These are phyloP conservation scores for Dorcoceras hygrometricum DNA, from an alignment of 257 asterid genomes.

Conservation along the genomic window DNA sequence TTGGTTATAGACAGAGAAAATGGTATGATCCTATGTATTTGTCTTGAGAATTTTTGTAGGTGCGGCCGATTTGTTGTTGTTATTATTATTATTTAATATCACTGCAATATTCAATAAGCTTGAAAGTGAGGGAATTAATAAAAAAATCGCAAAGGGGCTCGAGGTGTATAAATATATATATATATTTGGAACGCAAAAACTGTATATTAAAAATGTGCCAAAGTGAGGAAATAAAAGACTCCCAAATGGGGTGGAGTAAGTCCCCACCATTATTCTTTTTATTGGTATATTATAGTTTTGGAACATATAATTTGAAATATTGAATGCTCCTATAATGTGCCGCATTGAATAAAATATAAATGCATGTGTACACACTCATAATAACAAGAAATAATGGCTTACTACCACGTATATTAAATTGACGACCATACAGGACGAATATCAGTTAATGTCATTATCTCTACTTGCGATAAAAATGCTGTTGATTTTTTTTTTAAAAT, in stretches of 20 bases:
- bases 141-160: conserved; percentile 36
- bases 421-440: neutral
- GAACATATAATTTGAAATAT: neutral
- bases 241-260: conserved; percentile 45
- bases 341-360: no score
- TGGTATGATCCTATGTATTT: neutral
- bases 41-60: conserved; percentile 36
- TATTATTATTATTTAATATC: no score
- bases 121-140: neutral
- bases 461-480: no score
- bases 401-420: no score
- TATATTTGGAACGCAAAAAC: no score
- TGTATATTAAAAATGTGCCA: no score
- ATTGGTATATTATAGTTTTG: neutral
- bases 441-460: no score
- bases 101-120: neutral
- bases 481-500: no score
- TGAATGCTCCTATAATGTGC: neutral
- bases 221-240: neutral
- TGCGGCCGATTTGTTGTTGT: no score
- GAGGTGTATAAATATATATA: no score
- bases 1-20: conserved; percentile 1
- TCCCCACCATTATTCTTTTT: conserved; percentile 3
- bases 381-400: no score
- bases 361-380: neutral